Evolutionary conservation across 2,329 filamentous ascomycete genomes (phyloP).

Genomic region (Neonectria hederae): DNA sequence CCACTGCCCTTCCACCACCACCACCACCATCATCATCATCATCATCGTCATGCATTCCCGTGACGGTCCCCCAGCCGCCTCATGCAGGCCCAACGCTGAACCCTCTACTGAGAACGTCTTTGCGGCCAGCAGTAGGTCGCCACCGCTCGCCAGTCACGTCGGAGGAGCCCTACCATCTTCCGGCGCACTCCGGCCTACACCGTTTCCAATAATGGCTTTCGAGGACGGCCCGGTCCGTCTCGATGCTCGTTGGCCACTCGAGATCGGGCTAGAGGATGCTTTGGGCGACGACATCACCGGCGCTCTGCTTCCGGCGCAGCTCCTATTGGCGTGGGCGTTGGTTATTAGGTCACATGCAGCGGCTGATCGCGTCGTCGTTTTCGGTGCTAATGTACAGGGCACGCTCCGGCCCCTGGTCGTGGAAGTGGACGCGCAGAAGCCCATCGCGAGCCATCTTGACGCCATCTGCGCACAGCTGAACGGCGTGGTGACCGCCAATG

Average conservation of each 20-base stretch:
- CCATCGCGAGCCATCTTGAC: background rate
- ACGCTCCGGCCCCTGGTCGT: background rate
- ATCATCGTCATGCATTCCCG: background rate
- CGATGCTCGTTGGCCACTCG: background rate
- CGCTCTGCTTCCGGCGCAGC: background rate
- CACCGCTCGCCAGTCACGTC: background rate
- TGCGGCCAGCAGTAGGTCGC: background rate
- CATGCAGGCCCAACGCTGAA: background rate
- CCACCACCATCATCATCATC: no score
- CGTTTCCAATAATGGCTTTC: background rate
- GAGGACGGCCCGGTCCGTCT: background rate
- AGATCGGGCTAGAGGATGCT: background rate
- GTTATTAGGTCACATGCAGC: slow-evolving; percentile 4
- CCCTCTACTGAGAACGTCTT: background rate
- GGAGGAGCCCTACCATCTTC: no score
- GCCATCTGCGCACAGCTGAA: background rate
- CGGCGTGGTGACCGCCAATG: background rate
- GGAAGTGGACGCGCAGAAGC: background rate
- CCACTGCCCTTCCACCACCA: no score
- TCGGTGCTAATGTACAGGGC: slow-evolving; percentile 3
- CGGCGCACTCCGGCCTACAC: background rate
- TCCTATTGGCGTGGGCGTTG: slow-evolving; percentile 12
- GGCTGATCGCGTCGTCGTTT: slow-evolving; percentile 2
- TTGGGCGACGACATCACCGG: background rate
- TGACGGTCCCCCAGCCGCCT: background rate